Evolutionary conservation across 768 basidiomycete species (phyloP).

Genomic region (Exidia glandulosa): DNA sequence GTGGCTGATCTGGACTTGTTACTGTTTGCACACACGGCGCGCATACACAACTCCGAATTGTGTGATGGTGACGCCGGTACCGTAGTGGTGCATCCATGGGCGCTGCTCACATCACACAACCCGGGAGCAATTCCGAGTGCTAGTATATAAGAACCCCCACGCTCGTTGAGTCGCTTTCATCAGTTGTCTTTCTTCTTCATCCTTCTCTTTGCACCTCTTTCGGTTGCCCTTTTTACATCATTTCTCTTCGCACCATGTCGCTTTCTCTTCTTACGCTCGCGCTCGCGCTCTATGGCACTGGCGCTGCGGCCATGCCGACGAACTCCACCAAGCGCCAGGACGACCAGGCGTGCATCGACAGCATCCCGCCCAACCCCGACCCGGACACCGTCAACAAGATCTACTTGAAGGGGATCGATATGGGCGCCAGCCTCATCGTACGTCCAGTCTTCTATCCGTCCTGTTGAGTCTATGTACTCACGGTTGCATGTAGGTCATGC

Average conservation of each 20-base stretch:
- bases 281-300: neutral
- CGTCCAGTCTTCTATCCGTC: too few species aligned
- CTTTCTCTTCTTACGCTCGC: neutral
- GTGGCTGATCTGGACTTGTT: too few species aligned
- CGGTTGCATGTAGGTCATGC: neutral
- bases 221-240: neutral
- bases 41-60: neutral
- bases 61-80: neutral
- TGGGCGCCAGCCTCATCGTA: too few species aligned
- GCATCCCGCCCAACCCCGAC: neutral
- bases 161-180: slow-evolving; percentile 74
- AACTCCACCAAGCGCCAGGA: neutral
- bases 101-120: too few species aligned
- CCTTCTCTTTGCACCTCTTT: neutral
- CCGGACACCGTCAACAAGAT: neutral
- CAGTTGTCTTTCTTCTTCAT: too few species aligned
- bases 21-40: too few species aligned
- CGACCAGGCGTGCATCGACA: neutral
- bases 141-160: too few species aligned
- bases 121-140: too few species aligned
- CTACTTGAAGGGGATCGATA: neutral
- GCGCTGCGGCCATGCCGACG: neutral
- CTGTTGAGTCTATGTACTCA: too few species aligned
- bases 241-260: neutral
- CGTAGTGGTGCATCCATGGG: neutral